A percentile compares a stretch with the other conserved stretches of the same genome.
Conservation (phyloP, 805 yeast genomes). For the Wickerhamomyces tratensis region DNA sequence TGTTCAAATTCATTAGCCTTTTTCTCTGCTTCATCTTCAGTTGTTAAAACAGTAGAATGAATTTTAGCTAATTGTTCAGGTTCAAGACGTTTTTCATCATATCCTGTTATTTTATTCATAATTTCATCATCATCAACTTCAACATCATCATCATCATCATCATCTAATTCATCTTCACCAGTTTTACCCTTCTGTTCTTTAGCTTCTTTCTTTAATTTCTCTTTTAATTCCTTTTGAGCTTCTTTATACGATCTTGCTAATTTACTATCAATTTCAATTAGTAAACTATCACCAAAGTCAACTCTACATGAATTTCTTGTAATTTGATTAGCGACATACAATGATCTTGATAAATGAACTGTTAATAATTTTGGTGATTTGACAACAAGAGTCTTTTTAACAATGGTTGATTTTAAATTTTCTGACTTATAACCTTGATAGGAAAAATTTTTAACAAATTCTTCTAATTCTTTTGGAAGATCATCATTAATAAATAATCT, state of each 20-base stretch:
- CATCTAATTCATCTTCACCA: slow-evolving; percentile 10
- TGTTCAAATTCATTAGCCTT: neutral
- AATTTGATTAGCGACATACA: slow-evolving; percentile 56
- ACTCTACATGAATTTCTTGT: slow-evolving; percentile 72
- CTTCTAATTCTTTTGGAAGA: slow-evolving; percentile 37
- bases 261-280: slow-evolving; percentile 36
- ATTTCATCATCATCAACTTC: slow-evolving; percentile 48
- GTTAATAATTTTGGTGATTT: slow-evolving; percentile 65
- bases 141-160: slow-evolving; percentile 48
- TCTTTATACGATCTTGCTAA: slow-evolving; percentile 18
- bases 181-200: slow-evolving; percentile 8
- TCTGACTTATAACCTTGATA: slow-evolving; percentile 33
- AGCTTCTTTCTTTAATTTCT: neutral
- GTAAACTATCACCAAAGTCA: slow-evolving; percentile 43
- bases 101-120: slow-evolving; percentile 34
- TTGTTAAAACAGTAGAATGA: slow-evolving; percentile 16
- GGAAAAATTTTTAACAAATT: slow-evolving; percentile 37
- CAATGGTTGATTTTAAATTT: slow-evolving; percentile 51
- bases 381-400: slow-evolving; percentile 50
- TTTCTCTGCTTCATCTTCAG: slow-evolving; percentile 6
- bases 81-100: slow-evolving; percentile 16
- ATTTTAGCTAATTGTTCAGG: slow-evolving; percentile 13
- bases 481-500: slow-evolving; percentile 54
- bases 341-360: slow-evolving; percentile 81
- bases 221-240: slow-evolving; percentile 15